phyloP scores from a whole-genome alignment of 2,329 filamentous ascomycete genomes.

The Colletotrichum euphorbiae region DNA sequence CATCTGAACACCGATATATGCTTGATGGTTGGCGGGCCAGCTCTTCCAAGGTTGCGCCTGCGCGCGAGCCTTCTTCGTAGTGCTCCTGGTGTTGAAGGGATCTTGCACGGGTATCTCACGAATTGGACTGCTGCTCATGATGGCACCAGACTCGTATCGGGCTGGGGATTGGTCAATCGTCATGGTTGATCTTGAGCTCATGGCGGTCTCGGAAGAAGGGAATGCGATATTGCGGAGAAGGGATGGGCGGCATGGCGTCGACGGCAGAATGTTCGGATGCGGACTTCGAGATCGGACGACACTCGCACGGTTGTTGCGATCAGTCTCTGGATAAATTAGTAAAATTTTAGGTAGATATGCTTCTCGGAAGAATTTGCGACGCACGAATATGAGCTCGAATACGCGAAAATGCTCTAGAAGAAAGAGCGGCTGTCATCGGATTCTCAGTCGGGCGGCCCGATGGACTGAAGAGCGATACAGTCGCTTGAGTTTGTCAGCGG shows the following conservation, averaged over 20 bases:
- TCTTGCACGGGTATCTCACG: neutral
- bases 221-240: neutral
- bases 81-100: neutral
- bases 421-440: conserved; percentile 23
- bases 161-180: neutral
- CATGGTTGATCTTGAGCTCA: neutral
- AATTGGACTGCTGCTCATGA: conserved; percentile 11
- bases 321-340: conserved; percentile 2
- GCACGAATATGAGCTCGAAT: conserved; percentile 24
- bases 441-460: conserved; percentile 22
- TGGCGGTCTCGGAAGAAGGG: neutral
- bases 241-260: neutral
- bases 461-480: neutral
- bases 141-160: neutral
- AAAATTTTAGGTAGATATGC: no score
- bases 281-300: conserved; percentile 10
- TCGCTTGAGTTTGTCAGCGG: neutral
- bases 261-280: neutral
- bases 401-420: conserved; percentile 7
- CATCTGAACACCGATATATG: neutral
- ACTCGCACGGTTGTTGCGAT: conserved; percentile 27
- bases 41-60: neutral
- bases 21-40: neutral
- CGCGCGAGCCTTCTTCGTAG: neutral
- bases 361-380: neutral